Percentiles rank a stretch among this genome's conserved stretches.
These are phyloP conservation scores for Syncephalastrum sp. DNA, from an alignment of 371 early-diverging fungal species.

Conservation along the genomic window DNA sequence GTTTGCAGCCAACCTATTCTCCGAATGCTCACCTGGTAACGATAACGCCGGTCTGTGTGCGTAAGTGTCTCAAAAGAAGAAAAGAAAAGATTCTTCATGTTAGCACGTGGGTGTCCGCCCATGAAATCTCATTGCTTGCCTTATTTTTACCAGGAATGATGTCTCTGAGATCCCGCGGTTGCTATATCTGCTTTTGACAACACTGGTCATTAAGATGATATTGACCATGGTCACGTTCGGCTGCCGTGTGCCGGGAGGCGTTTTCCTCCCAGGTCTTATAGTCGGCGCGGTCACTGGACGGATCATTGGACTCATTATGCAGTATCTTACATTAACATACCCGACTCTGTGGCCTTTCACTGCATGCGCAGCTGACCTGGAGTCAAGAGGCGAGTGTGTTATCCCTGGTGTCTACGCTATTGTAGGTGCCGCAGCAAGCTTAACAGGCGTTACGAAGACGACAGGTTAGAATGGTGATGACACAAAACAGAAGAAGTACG, in stretches of 20 bases:
- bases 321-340: constrained; percentile 55
- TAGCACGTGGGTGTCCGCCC: neutral
- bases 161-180: constrained; percentile 40
- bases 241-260: constrained; percentile 84
- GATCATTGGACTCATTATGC: constrained; percentile 85
- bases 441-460: constrained; percentile 92
- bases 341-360: constrained; percentile 62
- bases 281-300: constrained; percentile 91
- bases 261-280: constrained; percentile 90
- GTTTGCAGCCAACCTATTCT: constrained; percentile 74
- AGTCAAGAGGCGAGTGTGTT: constrained; percentile 65
- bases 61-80: constrained; percentile 30
- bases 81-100: neutral
- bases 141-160: constrained; percentile 19
- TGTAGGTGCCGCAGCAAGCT: constrained; percentile 91
- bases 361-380: constrained; percentile 53
- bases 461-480: constrained; percentile 52
- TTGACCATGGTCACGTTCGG: constrained; percentile 83
- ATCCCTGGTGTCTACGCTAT: constrained; percentile 94
- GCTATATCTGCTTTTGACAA: constrained; percentile 53
- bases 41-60: constrained; percentile 68
- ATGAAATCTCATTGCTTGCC: neutral
- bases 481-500: neutral
- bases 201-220: constrained; percentile 64
- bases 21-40: constrained; percentile 69